Evolutionary conservation across 2,329 filamentous ascomycete species (phyloP), one percentile per base, ranked within the genome.

Genomic region (Aureobasidium vineae): DNA sequence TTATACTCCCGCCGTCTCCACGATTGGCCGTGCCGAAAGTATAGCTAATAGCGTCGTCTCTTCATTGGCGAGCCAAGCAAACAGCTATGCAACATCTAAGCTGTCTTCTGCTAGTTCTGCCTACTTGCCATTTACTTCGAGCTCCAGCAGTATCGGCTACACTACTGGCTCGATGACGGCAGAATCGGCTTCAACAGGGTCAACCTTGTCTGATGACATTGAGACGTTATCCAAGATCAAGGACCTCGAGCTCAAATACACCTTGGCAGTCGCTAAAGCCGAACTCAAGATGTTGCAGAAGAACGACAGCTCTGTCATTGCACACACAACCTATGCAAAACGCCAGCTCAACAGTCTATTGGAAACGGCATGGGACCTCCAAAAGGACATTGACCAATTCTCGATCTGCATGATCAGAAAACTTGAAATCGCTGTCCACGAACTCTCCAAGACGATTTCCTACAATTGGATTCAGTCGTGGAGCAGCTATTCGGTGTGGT

Each of bases 161-260:
- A 36, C n/a, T 23, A 7, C 21, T 2, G 23, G 16, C 8, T n/a
- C 21, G 5, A 36, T 15, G 50, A 31, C 5, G 31, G 7, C 19
- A 3, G 31, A 13, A 11, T 6, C n/a, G 19, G 28, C 19, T 36
- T 36, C 28, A 16, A 33, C 11, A 53, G 15, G 38, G 1, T 33
- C 15, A 2, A 40, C 5, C 16, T 15, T 43, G 33, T 59, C 36
- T 3, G 16, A n/a, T 3, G 16, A 21, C 23, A 31, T 59, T 6
- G 38, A 59, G 26, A 5, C 26, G 2, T 23, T 59, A 7, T 28
- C 38, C 38, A n/a, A 43, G 8, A 28, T 59, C 54, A 41, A 43
- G 16, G 54, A 59, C n/a, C 38, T 59, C 26, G 38, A 59, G 54
- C 54, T 59, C 38, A 41, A 43, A 31, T 31, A 59, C 16, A 26